These are phyloP conservation scores for Picea abies DNA, from an alignment of 83 land plant species.

Conservation along the genomic window DNA sequence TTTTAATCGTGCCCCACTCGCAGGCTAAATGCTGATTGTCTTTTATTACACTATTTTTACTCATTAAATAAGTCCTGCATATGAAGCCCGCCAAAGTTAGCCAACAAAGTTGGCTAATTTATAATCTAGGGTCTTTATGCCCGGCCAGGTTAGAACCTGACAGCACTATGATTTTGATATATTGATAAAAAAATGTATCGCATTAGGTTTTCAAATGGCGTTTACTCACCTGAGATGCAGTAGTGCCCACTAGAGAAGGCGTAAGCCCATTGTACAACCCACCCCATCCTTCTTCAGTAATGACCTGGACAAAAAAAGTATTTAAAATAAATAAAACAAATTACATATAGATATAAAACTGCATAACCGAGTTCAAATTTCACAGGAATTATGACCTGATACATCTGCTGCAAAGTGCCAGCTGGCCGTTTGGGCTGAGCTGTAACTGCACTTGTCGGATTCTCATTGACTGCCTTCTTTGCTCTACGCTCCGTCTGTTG, in stretches of 20 bases:
- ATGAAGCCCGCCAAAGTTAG: no score
- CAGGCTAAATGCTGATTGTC: no score
- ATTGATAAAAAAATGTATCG: no score
- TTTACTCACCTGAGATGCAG: constrained; percentile 78
- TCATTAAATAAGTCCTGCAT: no score
- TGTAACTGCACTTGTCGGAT: constrained; percentile 11
- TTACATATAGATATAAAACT: constrained; percentile 10
- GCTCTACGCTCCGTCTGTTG: constrained; percentile 67
- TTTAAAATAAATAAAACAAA: background rate
- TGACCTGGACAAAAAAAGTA: constrained; percentile 36
- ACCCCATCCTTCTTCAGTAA: constrained; percentile 80
- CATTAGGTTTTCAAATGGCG: background rate
- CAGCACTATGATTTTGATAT: no score
- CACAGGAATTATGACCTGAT: constrained; percentile 17
- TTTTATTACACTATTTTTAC: no score
- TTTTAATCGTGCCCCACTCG: no score
- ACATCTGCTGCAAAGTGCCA: constrained; percentile 30
- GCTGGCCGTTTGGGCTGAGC: constrained; percentile 9
- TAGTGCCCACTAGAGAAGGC: constrained; percentile 89
- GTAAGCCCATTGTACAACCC: constrained; percentile 83
- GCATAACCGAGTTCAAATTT: constrained; percentile 27
- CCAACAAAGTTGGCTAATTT: no score
- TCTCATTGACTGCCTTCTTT: background rate
- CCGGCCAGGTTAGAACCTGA: no score
- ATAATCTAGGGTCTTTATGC: no score